Percentiles rank a stretch among this genome's conserved stretches.
Evolutionary conservation across 2,329 filamentous ascomycete species (phyloP).

Genomic region (Trichoderma polysporum): DNA sequence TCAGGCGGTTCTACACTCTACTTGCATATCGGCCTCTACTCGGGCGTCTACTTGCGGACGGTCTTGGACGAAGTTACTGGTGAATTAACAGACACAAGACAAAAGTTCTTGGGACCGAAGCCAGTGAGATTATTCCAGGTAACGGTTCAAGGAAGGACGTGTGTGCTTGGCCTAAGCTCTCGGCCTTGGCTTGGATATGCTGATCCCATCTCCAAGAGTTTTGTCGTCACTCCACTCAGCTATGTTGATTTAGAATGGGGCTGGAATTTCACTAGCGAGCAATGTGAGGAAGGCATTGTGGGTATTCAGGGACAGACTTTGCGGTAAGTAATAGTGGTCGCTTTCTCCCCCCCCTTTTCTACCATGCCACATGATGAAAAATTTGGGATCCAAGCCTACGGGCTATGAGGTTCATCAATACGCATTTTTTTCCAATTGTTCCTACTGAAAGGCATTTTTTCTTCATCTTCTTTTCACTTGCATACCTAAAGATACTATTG

Average conservation of each 20-base stretch:
- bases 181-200: conserved; percentile 96
- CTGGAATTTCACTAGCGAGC: conserved; percentile 95
- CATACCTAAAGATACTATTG: not conserved
- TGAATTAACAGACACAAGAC: conserved; percentile 90
- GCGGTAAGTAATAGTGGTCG: conserved; percentile 57
- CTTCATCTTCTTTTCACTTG: conserved; percentile 10
- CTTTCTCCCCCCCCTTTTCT: conserved; percentile 35
- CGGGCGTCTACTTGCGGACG: conserved; percentile 92
- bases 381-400: conserved; percentile 55
- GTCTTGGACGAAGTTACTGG: conserved; percentile 94
- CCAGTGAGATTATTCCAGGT: conserved; percentile 88
- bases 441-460: conserved; percentile 72
- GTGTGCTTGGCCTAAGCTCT: conserved; percentile 86
- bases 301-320: conserved; percentile 87
- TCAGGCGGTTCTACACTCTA: conserved; percentile 87
- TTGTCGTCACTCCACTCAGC: conserved; percentile 88
- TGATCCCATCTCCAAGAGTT: conserved; percentile 80
- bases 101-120: conserved; percentile 90
- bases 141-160: conserved; percentile 79
- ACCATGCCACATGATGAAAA: conserved; percentile 61
- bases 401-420: conserved; percentile 56
- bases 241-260: conserved; percentile 88
- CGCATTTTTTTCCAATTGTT: conserved; percentile 81
- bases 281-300: conserved; percentile 91
- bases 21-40: conserved; percentile 92